Evolutionary conservation across 345 rosid species (phyloP).

Genomic region (Eucalyptus microcorys): DNA sequence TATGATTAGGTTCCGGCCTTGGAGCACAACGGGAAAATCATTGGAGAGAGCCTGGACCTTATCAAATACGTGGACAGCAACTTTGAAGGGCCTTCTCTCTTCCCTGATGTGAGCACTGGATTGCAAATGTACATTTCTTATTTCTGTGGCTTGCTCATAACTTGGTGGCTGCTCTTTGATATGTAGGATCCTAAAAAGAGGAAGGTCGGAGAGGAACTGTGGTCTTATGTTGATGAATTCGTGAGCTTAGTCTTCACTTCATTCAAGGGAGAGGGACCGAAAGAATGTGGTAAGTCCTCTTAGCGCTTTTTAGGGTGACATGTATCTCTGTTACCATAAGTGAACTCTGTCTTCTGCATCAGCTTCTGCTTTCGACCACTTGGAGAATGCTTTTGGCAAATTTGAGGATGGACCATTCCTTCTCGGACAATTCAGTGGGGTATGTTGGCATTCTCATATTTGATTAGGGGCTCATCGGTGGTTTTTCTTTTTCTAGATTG

Average conservation of each 20-base stretch:
- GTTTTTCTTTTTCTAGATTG: background rate
- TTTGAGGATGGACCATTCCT: slow-evolving; percentile 85
- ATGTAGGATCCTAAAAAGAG: slow-evolving; percentile 58
- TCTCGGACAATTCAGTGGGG: slow-evolving; percentile 75
- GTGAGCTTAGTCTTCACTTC: slow-evolving; percentile 14
- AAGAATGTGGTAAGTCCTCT: slow-evolving; percentile 38
- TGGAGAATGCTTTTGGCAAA: slow-evolving; percentile 56
- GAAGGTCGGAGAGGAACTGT: slow-evolving; percentile 52
- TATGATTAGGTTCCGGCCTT: slow-evolving; percentile 64
- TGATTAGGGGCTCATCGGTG: background rate
- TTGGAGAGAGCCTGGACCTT: slow-evolving; percentile 84
- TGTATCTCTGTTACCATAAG: background rate
- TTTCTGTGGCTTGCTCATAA: background rate
- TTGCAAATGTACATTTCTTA: background rate
- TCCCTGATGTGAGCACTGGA: slow-evolving; percentile 30
- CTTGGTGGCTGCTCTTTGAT: background rate
- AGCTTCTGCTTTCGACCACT: slow-evolving; percentile 65
- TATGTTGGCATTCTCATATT: background rate
- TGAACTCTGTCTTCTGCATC: background rate
- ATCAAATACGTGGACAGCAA: slow-evolving; percentile 64
- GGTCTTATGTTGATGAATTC: slow-evolving; percentile 51
- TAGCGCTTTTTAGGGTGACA: background rate
- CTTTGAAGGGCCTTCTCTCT: slow-evolving; percentile 77
- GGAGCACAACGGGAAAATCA: slow-evolving; percentile 85
- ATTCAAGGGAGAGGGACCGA: slow-evolving; percentile 48